phyloP scores from a whole-genome alignment of 2,329 filamentous ascomycete genomes.

The Colletotrichum lupini region DNA sequence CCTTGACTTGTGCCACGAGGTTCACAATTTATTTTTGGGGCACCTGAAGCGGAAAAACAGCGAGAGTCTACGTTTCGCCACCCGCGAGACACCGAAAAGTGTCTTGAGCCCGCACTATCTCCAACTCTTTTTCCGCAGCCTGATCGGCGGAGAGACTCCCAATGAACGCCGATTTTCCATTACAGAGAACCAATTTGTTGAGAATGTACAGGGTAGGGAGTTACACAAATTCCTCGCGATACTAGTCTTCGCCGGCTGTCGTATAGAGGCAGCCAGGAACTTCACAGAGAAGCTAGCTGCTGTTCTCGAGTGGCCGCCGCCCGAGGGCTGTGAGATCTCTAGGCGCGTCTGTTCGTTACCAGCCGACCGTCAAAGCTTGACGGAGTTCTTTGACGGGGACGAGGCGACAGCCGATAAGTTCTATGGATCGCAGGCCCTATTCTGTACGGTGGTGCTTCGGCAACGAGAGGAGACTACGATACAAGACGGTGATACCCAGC shows the following conservation, averaged over 20 bases:
- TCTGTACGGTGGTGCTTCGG: conserved; percentile 1
- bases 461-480: neutral
- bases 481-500: neutral
- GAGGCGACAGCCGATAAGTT: neutral
- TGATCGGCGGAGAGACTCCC: neutral
- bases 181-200: neutral
- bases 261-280: neutral
- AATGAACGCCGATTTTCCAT: neutral
- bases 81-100: neutral
- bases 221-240: neutral
- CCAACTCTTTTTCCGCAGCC: neutral
- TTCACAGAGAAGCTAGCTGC: neutral
- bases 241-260: neutral
- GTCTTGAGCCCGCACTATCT: neutral
- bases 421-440: neutral
- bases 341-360: neutral
- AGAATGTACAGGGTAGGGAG: neutral
- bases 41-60: neutral
- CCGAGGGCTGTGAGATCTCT: neutral
- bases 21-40: neutral
- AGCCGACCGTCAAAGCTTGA: neutral
- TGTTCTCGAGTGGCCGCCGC: neutral
- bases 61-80: neutral
- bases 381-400: neutral
- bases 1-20: neutral